Percentiles rank a stretch among this genome's conserved stretches.
These are phyloP conservation scores for Rhinocladiella mackenziei DNA, from an alignment of 2,329 filamentous ascomycete species.

Conservation along the genomic window DNA sequence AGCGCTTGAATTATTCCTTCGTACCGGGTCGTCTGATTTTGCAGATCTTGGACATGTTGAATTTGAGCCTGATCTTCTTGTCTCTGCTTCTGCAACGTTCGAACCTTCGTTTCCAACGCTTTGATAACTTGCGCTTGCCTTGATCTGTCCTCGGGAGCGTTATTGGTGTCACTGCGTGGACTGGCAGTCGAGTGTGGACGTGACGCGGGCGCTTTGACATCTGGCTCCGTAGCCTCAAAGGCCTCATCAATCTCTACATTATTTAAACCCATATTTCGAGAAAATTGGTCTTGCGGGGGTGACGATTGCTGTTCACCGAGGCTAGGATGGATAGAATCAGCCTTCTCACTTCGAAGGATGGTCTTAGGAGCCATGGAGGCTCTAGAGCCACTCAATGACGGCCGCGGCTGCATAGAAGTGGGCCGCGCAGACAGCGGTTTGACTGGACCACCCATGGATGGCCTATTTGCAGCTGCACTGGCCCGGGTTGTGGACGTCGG, in stretches of 20 bases:
- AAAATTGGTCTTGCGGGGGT: slow-evolving; percentile 15
- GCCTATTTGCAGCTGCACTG: slow-evolving; percentile 10
- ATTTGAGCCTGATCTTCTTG: slow-evolving; percentile 80
- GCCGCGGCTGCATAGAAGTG: slow-evolving; percentile 39
- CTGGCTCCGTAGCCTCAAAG: not conserved
- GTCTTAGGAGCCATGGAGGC: slow-evolving; percentile 13
- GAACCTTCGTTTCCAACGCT: slow-evolving; percentile 81
- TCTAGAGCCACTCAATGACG: slow-evolving; percentile 27
- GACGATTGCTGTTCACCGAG: slow-evolving; percentile 10
- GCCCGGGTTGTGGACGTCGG: slow-evolving; percentile 40
- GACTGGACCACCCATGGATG: slow-evolving; percentile 17
- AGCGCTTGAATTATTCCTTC: slow-evolving; percentile 85
- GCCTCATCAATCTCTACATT: slow-evolving; percentile 2
- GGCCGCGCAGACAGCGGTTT: slow-evolving; percentile 31
- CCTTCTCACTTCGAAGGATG: slow-evolving; percentile 3
- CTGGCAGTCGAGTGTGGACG: not conserved
- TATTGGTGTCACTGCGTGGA: slow-evolving; percentile 1
- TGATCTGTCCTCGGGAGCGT: slow-evolving; percentile 15
- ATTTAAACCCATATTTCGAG: not conserved
- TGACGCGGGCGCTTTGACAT: not conserved
- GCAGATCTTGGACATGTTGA: slow-evolving; percentile 70
- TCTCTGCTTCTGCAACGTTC: slow-evolving; percentile 81
- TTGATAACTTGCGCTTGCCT: slow-evolving; percentile 51
- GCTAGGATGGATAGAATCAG: not conserved
- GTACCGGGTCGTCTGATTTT: slow-evolving; percentile 54